Conservation (phyloP, 257 asterid genomes). For the Penstemon davidsonii region DNA sequence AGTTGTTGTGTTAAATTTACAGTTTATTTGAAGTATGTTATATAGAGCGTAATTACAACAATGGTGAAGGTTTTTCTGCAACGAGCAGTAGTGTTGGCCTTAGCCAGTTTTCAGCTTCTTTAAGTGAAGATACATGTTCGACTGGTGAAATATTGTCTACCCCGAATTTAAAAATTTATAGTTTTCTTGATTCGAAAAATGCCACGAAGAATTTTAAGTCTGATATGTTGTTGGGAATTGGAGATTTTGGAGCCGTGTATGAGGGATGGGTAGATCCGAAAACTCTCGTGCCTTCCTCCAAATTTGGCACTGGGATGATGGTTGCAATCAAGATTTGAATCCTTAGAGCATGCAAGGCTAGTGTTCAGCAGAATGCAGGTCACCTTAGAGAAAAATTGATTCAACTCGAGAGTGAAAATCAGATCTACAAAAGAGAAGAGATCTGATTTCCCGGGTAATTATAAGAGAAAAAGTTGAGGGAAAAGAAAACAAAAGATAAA, state of each 20-base stretch:
- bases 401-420: too few relatives aligned
- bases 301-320: constrained; percentile 41
- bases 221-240: constrained; percentile 53
- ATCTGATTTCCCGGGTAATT: too few relatives aligned
- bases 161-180: constrained; percentile 40
- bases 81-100: constrained; percentile 43
- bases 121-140: constrained; percentile 39
- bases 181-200: constrained; percentile 42
- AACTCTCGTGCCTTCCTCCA: constrained; percentile 42
- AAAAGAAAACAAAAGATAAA: too few relatives aligned
- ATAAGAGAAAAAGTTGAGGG: too few relatives aligned
- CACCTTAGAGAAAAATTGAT: too few relatives aligned
- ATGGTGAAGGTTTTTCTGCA: constrained; percentile 40
- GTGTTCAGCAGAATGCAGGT: too few relatives aligned
- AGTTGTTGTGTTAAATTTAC: constrained; percentile 19
- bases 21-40: background rate
- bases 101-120: constrained; percentile 41
- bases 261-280: constrained; percentile 60
- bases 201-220: constrained; percentile 50
- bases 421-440: too few relatives aligned
- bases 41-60: constrained; percentile 50
- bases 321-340: constrained; percentile 62
- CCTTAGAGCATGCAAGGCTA: constrained; percentile 49
- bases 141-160: constrained; percentile 43
- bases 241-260: constrained; percentile 60